Evolutionary conservation across 2,329 filamentous ascomycete genomes (phyloP).

Genomic region (Graphilbum sp.): DNA sequence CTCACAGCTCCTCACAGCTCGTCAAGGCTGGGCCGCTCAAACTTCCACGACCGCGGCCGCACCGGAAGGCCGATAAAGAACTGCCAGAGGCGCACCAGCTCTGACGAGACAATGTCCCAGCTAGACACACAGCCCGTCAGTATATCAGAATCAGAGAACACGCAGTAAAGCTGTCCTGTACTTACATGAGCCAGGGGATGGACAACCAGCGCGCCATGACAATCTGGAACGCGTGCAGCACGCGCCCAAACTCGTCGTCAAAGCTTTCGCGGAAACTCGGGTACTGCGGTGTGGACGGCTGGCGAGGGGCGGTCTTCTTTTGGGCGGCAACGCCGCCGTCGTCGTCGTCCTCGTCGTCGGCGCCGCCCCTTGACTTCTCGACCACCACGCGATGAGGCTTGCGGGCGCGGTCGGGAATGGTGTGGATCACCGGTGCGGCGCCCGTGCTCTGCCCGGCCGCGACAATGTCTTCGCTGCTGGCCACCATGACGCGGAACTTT

Average conservation of each 20-base stretch:
- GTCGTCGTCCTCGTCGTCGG: conserved; percentile 19
- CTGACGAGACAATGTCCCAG: conserved; percentile 25
- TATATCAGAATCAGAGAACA: too few relatives aligned
- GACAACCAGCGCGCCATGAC: conserved; percentile 55
- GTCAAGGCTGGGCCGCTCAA: conserved; percentile 27
- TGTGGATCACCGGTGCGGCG: conserved; percentile 11
- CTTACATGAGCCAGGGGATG: conserved; percentile 56
- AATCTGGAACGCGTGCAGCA: conserved; percentile 46
- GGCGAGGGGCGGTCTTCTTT: too few relatives aligned
- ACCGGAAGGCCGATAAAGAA: conserved; percentile 37
- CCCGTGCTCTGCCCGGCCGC: background rate
- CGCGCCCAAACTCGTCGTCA: conserved; percentile 43
- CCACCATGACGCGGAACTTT: conserved; percentile 47
- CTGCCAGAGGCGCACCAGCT: conserved; percentile 29
- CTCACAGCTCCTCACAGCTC: conserved; percentile 26
- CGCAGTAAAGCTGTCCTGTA: too few relatives aligned
- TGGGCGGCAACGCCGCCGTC: conserved; percentile 23
- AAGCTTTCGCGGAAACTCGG: conserved; percentile 40
- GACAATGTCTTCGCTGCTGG: conserved; percentile 7
- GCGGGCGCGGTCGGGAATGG: conserved; percentile 21
- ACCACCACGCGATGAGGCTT: conserved; percentile 26
- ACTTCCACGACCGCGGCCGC: conserved; percentile 28
- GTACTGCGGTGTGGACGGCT: conserved; percentile 11
- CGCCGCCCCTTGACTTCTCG: conserved; percentile 1
- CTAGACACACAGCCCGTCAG: conserved; percentile 15